phyloP scores from a whole-genome alignment of 2,329 filamentous ascomycete genomes.

The Cladosporium sp. region DNA sequence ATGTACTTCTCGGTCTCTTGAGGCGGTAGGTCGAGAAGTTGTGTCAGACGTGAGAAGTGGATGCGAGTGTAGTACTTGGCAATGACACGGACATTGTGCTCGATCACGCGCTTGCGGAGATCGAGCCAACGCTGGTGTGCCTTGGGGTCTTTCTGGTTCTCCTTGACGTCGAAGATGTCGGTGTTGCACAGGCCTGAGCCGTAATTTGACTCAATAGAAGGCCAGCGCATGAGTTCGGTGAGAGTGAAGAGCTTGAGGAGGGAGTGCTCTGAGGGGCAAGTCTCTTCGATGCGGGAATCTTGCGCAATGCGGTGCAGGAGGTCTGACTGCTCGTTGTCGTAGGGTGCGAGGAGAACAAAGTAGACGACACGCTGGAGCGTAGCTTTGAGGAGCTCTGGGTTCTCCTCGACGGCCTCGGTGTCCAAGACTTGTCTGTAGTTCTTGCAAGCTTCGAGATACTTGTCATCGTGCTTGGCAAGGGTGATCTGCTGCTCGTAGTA shows the following conservation, averaged over 20 bases:
- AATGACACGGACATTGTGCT: slow-evolving; percentile 96
- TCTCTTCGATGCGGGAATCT: slow-evolving; percentile 68
- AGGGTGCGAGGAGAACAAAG: slow-evolving; percentile 92
- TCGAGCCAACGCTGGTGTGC: slow-evolving; percentile 88
- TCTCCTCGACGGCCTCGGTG: slow-evolving; percentile 91
- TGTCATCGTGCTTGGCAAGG: slow-evolving; percentile 93
- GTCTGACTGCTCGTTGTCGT: slow-evolving; percentile 98
- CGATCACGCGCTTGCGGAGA: slow-evolving; percentile 95
- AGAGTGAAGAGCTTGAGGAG: slow-evolving; percentile 93
- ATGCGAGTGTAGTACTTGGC: slow-evolving; percentile 99
- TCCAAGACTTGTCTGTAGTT: slow-evolving; percentile 96
- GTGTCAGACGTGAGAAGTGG: slow-evolving; percentile 83
- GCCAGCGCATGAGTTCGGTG: slow-evolving; percentile 97
- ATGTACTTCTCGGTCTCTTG: slow-evolving; percentile 99
- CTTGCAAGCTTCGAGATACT: slow-evolving; percentile 97
- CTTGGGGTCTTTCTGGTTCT: slow-evolving; percentile 67
- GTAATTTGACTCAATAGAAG: slow-evolving; percentile 84
- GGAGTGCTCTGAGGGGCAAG: slow-evolving; percentile 69
- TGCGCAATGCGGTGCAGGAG: slow-evolving; percentile 89
- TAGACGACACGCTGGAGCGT: slow-evolving; percentile 93
- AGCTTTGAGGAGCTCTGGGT: slow-evolving; percentile 79
- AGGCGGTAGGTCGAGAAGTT: slow-evolving; percentile 86
- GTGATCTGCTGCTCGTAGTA: slow-evolving; percentile 98
- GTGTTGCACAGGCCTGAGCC: slow-evolving; percentile 83
- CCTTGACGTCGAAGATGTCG: slow-evolving; percentile 77